Evolutionary conservation across 768 basidiomycete species (phyloP), one percentile per base, ranked within the genome.

Genomic region (Nidularia sp.): DNA sequence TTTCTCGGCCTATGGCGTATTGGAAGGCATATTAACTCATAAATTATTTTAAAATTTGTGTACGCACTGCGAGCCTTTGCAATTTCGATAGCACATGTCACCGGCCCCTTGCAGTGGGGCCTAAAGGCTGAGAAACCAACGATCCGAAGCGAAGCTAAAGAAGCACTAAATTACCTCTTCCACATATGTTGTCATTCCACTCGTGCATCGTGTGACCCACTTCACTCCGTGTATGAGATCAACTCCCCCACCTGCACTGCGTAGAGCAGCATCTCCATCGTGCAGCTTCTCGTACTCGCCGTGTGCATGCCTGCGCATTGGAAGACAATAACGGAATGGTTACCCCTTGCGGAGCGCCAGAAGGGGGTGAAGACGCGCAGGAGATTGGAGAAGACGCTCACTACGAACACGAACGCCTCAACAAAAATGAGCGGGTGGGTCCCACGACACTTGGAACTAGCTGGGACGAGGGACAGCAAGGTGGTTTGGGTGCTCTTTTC

Each of bases 71-170:
- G 84, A 35, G 78, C 83, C 0, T 62, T 90, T 15, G 76, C 81
- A 4, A 66, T 72, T 3, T 78, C 85, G 1, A 66, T 86, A 34
- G 79, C 90, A 4, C 87, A 90, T 43, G 72, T 81, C 1, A 78
- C 86, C 0, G 88, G 88, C 0, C 87, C 88, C 0, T 80, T 83
- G 0, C 77, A 80, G 44, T 88, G 85, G 76, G 88, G 85, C 1
- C 70, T 91, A 5, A 54, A 68, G 4, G 72, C 76, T 6, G 74
- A 76, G 22, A 67, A 76, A 1, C 67, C 71, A 1, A 64, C 67
- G 2, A 66, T 80, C 3, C 67, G 74, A 12, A 62, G 65, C 12
- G 79, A 84, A 29, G 84, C 86, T 1, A 79, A 77, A 53, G 66
- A 74, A 3, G 81, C 85, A 0, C 65, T 90, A 8, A 77, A 81